Conservation (phyloP, 192 early-diverging fungal genomes). For the Backusella circina region DNA sequence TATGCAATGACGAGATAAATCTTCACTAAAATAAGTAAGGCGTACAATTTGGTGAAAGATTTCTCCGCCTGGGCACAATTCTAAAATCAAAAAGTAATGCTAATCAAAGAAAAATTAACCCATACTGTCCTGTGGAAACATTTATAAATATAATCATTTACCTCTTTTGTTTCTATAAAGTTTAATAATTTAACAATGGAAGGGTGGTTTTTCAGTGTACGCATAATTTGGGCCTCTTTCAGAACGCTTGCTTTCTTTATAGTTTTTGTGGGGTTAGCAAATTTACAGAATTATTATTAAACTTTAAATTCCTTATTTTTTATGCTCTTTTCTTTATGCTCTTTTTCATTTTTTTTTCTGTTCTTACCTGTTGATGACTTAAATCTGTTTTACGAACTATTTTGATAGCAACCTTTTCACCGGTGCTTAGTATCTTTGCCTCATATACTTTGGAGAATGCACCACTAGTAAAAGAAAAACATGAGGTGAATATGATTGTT, state of each 20-base stretch:
- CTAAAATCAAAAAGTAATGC: constrained; percentile 77
- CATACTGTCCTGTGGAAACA: neutral
- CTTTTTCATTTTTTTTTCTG: constrained; percentile 8
- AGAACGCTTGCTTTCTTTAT: constrained; percentile 71
- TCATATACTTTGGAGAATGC: constrained; percentile 85
- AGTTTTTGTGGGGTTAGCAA: neutral
- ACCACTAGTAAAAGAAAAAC: constrained; percentile 48
- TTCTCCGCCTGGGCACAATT: constrained; percentile 84
- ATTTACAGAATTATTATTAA: neutral
- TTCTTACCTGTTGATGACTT: constrained; percentile 62
- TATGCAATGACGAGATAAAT: constrained; percentile 75
- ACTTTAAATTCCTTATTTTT: neutral
- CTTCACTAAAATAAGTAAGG: constrained; percentile 80
- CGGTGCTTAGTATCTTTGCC: constrained; percentile 51
- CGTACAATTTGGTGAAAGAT: constrained; percentile 83
- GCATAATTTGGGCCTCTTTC: constrained; percentile 85
- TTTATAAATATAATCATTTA: neutral
- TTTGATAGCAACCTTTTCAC: constrained; percentile 78
- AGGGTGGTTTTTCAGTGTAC: constrained; percentile 68
- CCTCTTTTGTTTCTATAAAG: constrained; percentile 69
- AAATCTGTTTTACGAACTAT: constrained; percentile 75
- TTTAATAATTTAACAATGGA: constrained; percentile 73
- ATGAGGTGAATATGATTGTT: neutral
- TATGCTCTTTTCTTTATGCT: neutral
- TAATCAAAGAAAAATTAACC: constrained; percentile 5